A percentile compares a stretch with the other conserved stretches of the same genome.
These are phyloP conservation scores for Auxenochlorella pyrenoidosa DNA, from an alignment of 139 green algal genomes.

Conservation along the genomic window DNA sequence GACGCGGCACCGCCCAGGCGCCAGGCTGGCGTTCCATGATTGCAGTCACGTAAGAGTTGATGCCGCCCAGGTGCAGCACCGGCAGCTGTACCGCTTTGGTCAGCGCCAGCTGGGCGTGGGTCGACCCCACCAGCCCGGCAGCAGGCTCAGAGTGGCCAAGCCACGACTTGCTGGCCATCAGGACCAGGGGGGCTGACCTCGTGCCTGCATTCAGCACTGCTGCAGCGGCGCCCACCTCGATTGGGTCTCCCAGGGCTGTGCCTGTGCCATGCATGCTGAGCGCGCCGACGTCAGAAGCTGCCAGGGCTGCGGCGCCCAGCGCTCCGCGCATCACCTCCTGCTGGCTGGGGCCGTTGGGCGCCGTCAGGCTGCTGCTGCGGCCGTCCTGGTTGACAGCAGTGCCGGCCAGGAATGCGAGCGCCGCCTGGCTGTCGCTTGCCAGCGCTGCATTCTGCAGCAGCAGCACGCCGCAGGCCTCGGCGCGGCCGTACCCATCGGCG, in stretches of 20 bases:
- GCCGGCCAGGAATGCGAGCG: conserved; percentile 40
- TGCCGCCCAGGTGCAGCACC: conserved; percentile 49
- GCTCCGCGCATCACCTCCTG: conserved; percentile 54
- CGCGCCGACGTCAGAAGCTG: conserved; percentile 18
- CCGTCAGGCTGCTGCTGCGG: conserved; percentile 64
- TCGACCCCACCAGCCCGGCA: conserved; percentile 69
- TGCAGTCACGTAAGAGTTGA: conserved; percentile 56
- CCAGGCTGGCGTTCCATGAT: conserved; percentile 19
- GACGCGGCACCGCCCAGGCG: conserved; percentile 18
- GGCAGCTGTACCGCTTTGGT: conserved; percentile 33
- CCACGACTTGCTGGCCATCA: conserved; percentile 77
- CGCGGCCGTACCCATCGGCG: conserved; percentile 69
- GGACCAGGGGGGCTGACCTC: conserved; percentile 40
- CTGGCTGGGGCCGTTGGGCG: conserved; percentile 71
- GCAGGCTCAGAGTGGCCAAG: conserved; percentile 85
- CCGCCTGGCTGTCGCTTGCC: background rate
- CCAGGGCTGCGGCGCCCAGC: conserved; percentile 31
- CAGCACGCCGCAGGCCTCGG: conserved; percentile 64
- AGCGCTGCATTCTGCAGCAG: conserved; percentile 29
- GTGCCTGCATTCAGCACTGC: conserved; percentile 19
- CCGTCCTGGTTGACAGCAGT: conserved; percentile 70
- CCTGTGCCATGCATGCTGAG: conserved; percentile 86
- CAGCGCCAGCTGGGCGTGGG: conserved; percentile 37
- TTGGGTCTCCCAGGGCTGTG: conserved; percentile 90
- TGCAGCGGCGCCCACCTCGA: conserved; percentile 79